phyloP scores from a whole-genome alignment of 2,329 filamentous ascomycete genomes.

The Cladosporium velox region DNA sequence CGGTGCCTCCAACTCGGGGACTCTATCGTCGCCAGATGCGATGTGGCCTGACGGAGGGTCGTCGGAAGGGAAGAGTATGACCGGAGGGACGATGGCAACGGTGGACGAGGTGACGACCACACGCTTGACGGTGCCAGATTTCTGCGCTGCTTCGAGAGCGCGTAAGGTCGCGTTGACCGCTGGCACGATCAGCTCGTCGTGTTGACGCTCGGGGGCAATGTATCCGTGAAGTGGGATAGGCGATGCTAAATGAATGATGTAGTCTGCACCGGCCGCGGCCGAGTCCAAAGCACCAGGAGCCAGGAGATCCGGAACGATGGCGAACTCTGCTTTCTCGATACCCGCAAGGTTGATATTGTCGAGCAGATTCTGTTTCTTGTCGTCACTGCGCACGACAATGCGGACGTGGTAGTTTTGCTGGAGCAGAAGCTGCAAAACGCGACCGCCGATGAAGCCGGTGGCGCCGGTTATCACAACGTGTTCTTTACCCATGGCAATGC shows the following conservation, averaged over 20 bases:
- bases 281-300: constrained; percentile 43
- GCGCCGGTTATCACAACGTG: constrained; percentile 16
- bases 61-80: constrained; percentile 6
- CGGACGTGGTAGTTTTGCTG: constrained; percentile 29
- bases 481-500: constrained; percentile 10
- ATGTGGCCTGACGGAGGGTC: background rate
- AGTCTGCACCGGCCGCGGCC: constrained; percentile 42
- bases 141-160: constrained; percentile 42
- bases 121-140: constrained; percentile 38
- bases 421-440: constrained; percentile 8
- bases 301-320: constrained; percentile 43
- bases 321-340: constrained; percentile 22
- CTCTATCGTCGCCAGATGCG: constrained; percentile 4
- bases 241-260: constrained; percentile 41
- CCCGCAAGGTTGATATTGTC: constrained; percentile 20
- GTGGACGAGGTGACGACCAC: constrained; percentile 43
- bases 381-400: constrained; percentile 30
- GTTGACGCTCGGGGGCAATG: constrained; percentile 10
- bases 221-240: constrained; percentile 22
- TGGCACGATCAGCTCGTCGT: constrained; percentile 24
- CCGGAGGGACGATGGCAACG: constrained; percentile 10
- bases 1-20: constrained; percentile 2
- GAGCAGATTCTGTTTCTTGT: constrained; percentile 21
- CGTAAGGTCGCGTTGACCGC: constrained; percentile 41
- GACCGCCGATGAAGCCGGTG: constrained; percentile 17